Base-by-base conservation (phyloP, 1,284 basidiomycete species). In the Cutaneotrichosporon cutaneum region DNA sequence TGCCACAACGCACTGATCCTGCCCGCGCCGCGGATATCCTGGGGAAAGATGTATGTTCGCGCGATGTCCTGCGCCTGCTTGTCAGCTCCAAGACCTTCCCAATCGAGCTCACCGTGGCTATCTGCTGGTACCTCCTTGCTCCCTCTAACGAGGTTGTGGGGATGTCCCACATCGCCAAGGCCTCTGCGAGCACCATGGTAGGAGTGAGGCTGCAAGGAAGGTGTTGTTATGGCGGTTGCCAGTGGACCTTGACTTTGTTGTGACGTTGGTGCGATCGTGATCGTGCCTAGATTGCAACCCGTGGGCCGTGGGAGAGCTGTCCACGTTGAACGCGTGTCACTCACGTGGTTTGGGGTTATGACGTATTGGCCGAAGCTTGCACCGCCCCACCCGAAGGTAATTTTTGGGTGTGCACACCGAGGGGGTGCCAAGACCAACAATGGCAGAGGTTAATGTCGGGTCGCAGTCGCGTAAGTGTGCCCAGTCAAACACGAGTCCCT, bases 61-160 rank as follows among this genome's bases (percentile, higher is more conserved):
- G 66, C 70, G 3, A 70, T 62, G 7, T 47, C 44, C 6, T 63
- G 18, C 1, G 73, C 72, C 72, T 76, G 44, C 1, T 27, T 6
- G 54, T 65, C 56, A 68, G 58, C 50, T 42, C 14, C 26, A 26
- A 22, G 7, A 5, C n/a, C n/a, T n/a, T n/a, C 1, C 16, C 21
- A 18, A 18, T 2, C 30, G 27, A 35, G 60, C 68, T 59, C 32
- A 75, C 73, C 47, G 61, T 50, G 27, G 68, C 56, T 0, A 73
- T 52, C 22, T 67, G 60, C 11, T 68, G 66, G 42, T 73, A 71
- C 18, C 63, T 56, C 54, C 54, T 39, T 11, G 65, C 66, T 13
- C 72, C 71, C 45, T 70, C 65, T 5, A 62, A 57, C 3, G 71
- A 74, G 1, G 74, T 74, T 2, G 66, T 64, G 9, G 72, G 74